Conservation (phyloP, 192 early-diverging fungal genomes). For the Irineochytrium annulatum region DNA sequence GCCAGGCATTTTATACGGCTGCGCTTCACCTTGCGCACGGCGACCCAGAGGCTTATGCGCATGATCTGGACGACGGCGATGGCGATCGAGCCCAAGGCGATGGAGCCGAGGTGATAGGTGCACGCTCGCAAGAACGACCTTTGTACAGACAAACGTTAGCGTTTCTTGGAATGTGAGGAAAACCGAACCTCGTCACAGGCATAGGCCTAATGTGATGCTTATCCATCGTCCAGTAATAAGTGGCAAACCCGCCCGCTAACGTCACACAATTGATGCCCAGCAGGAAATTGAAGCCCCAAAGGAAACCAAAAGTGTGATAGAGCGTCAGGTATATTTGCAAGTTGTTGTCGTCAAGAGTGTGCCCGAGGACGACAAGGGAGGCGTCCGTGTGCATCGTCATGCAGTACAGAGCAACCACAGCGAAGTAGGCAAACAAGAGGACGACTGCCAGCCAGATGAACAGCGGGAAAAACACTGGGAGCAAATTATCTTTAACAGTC, state of each 20-base stretch:
- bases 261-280: constrained; percentile 44
- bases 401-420: constrained; percentile 22
- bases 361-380: neutral
- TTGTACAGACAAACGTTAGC: no score
- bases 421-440: constrained; percentile 27
- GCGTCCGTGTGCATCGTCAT: constrained; percentile 20
- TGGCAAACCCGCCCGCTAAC: constrained; percentile 48
- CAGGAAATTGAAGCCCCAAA: constrained; percentile 49
- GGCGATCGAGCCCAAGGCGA: constrained; percentile 50
- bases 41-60: constrained; percentile 35
- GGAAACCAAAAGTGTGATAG: constrained; percentile 55
- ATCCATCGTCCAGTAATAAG: constrained; percentile 52
- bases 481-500: neutral
- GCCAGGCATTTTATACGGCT: constrained; percentile 22
- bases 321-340: constrained; percentile 32
- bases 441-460: constrained; percentile 11
- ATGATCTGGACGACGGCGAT: constrained; percentile 51
- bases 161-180: no score
- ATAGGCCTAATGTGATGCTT: constrained; percentile 27
- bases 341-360: constrained; percentile 17
- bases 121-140: constrained; percentile 33
- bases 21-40: constrained; percentile 27
- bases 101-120: constrained; percentile 51
- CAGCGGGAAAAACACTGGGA: constrained; percentile 34
- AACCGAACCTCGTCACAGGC: constrained; percentile 6